Conservation (phyloP, 805 yeast genomes). For the Wickerhamomyces queroliae region DNA sequence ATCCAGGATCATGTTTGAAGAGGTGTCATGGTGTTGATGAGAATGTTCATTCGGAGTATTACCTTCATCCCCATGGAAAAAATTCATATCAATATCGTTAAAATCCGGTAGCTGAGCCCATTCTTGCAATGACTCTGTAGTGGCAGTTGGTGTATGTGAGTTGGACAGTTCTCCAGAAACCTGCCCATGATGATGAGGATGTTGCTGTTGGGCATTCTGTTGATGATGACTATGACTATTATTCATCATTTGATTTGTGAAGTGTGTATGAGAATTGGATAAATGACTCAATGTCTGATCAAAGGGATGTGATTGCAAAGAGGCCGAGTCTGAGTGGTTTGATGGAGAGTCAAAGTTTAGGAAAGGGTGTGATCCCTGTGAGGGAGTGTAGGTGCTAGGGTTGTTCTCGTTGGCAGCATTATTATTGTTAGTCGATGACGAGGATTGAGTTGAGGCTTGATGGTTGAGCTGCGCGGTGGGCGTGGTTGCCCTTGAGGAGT, state of each 20-base stretch:
- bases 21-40: background rate
- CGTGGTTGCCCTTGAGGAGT: no score
- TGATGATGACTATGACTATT: no score
- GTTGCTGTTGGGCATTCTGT: background rate
- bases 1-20: no score
- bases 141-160: background rate
- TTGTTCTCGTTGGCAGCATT: no score
- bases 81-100: conserved; percentile 10
- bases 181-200: background rate
- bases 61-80: conserved; percentile 5
- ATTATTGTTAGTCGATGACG: no score
- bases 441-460: background rate
- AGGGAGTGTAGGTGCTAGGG: background rate
- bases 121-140: background rate
- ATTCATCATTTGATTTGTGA: conserved; percentile 2
- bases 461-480: no score
- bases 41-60: background rate
- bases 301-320: no score
- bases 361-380: conserved; percentile 5
- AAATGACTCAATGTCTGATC: conserved; percentile 1
- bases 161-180: no score
- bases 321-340: conserved; percentile 8
- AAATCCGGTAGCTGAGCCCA: conserved; percentile 11
- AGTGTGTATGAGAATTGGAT: background rate
- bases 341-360: conserved; percentile 18